Evolutionary conservation across 2,329 filamentous ascomycete genomes (phyloP), one percentile per base, ranked within the genome.

Genomic region (Berkeleyomyces basicola): DNA sequence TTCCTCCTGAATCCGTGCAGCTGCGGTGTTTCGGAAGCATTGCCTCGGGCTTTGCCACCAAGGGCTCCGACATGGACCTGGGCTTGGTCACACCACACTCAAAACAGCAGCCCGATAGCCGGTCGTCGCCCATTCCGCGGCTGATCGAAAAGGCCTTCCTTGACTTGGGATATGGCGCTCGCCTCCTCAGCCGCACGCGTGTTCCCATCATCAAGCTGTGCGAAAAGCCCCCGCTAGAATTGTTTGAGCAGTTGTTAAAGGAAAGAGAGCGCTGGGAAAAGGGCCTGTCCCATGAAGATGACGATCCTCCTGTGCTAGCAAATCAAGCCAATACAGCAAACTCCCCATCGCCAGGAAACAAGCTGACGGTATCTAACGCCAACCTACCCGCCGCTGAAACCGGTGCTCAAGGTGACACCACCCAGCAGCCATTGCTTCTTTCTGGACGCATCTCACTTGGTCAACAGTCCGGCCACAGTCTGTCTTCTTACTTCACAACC

Each of bases 181-280:
- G 88, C 3, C 77, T 95, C 3, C 77, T 96, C 2, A 87, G 86
- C 1, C 82, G 84, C 61, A 93, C 90, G 1, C 80, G 90, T 65
- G 86, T 95, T 3, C 89, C 90, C 0, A 95, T 96, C 67, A 85
- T 96, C 70, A 93, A 95, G 70, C 78, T 96, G 14, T 95, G 90
- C 69, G 80, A 92, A 70, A 80, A 75, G 49, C 90, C 90, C 1
- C 78, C 81, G 0, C 72, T 78, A 1, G 76, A 79, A 63, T 76
- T 95, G 1, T 79, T 79, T 11, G 70, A 75, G 7, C 82, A 82
- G 63, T 77, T 95, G 4, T 69, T 81, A 3, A 78, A 83, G 42
- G 85, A 87, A 68, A 81, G 87, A 5, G 73, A 76, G 51, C 88
- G 84, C 68, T 92, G 88, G 87, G 87, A 92, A 66, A 78, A 73